Evolutionary conservation across 345 rosid species (phyloP).

Genomic region (Eucalyptus tenuipes): DNA sequence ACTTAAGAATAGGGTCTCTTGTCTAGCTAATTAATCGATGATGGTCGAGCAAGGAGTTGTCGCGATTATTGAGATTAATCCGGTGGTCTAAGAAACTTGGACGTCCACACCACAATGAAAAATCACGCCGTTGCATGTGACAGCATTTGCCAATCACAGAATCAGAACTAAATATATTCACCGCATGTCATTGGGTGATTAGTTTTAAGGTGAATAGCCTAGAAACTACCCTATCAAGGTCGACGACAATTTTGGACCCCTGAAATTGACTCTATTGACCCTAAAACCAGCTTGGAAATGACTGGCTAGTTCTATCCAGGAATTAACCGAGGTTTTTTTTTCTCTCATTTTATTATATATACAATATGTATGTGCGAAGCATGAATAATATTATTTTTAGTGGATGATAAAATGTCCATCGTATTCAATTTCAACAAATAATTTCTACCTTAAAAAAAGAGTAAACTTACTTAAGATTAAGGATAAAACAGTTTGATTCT

Average conservation of each 20-base stretch:
- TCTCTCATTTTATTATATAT: not conserved
- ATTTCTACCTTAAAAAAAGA: not conserved
- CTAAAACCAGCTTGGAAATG: not conserved
- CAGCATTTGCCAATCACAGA: not conserved
- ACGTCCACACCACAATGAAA: not conserved
- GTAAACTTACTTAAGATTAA: not conserved
- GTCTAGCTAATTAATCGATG: not conserved
- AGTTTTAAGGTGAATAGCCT: not conserved
- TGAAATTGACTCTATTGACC: not conserved
- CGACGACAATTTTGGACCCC: not conserved
- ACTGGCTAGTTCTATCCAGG: not conserved
- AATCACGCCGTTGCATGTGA: not conserved
- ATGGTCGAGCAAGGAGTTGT: not conserved
- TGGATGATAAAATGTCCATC: not conserved
- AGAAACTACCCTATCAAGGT: not conserved
- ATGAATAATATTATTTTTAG: not conserved
- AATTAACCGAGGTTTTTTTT: not conserved
- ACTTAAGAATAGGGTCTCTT: not conserved
- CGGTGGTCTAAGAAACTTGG: not conserved
- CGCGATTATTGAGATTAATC: not conserved
- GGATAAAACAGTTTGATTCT: not conserved
- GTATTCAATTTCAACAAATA: not conserved
- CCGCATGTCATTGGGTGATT: not conserved
- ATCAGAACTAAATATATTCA: not conserved
- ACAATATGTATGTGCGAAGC: not conserved